These are phyloP conservation scores for Kondoa malvinella DNA, from an alignment of 768 basidiomycete genomes.

Conservation along the genomic window DNA sequence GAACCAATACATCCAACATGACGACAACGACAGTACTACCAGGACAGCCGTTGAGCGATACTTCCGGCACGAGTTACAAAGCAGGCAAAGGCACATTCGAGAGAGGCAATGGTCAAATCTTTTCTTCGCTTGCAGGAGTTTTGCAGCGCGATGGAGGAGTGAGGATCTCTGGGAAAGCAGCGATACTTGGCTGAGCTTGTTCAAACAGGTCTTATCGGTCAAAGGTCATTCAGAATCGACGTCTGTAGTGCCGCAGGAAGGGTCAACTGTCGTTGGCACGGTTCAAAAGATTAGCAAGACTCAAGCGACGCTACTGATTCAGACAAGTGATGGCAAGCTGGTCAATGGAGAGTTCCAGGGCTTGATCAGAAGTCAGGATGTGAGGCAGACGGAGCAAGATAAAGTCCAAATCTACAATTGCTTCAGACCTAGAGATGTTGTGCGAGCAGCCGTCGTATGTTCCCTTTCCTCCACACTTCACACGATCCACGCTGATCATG, in stretches of 20 bases:
- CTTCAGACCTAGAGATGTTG: conserved; percentile 79
- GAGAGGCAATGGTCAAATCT: conserved; percentile 14
- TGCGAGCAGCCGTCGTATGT: conserved; percentile 67
- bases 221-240: background rate
- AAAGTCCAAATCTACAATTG: conserved; percentile 54
- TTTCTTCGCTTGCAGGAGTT: conserved; percentile 2
- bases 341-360: conserved; percentile 77
- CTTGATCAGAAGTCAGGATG: conserved; percentile 72
- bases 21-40: conserved; percentile 10
- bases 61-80: background rate
- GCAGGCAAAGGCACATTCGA: conserved; percentile 16
- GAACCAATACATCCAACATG: too few species aligned
- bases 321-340: conserved; percentile 72
- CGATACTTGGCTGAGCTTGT: background rate
- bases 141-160: conserved; percentile 5
- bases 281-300: conserved; percentile 66
- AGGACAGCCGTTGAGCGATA: conserved; percentile 14
- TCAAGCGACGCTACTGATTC: conserved; percentile 67
- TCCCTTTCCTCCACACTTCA: background rate
- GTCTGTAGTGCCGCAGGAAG: background rate
- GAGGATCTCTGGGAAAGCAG: conserved; percentile 9
- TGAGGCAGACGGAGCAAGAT: conserved; percentile 50
- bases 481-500: background rate
- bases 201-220: background rate
- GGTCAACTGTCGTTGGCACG: conserved; percentile 54